Evolutionary conservation across 768 basidiomycete species (phyloP).

Genomic region (Brasilioporus rufonigricans): DNA sequence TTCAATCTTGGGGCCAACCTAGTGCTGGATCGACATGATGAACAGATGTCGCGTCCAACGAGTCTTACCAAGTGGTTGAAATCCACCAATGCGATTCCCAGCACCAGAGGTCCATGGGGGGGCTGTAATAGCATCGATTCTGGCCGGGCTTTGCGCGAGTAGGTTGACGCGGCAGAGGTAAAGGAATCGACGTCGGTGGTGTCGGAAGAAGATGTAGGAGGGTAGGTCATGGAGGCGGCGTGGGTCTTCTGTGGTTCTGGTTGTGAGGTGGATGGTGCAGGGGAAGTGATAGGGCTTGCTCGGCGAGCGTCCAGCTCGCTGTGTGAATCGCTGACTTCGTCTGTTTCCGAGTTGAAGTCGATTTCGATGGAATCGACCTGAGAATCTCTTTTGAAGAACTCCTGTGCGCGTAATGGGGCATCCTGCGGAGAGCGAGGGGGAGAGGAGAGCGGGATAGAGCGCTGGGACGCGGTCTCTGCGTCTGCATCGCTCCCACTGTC

Average conservation of each 20-base stretch:
- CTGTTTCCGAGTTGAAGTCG: constrained; percentile 51
- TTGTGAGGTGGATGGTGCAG: constrained; percentile 41
- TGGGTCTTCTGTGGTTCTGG: constrained; percentile 38
- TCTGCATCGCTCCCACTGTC: constrained; percentile 52
- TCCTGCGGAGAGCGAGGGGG: constrained; percentile 52
- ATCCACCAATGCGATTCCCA: constrained; percentile 91
- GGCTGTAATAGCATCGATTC: constrained; percentile 73
- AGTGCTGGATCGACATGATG: constrained; percentile 15
- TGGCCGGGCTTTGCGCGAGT: constrained; percentile 66
- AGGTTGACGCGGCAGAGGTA: constrained; percentile 56
- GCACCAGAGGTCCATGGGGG: constrained; percentile 55
- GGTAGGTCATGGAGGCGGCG: constrained; percentile 50
- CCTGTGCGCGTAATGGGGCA: constrained; percentile 21
- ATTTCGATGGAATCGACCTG: constrained; percentile 50
- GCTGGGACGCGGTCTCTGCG: constrained; percentile 76
- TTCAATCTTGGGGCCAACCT: constrained; percentile 94
- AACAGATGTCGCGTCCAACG: constrained; percentile 3
- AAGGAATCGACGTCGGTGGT: constrained; percentile 56
- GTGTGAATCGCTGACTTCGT: constrained; percentile 51
- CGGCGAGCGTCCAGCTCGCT: constrained; percentile 30
- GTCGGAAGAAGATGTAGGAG: constrained; percentile 47
- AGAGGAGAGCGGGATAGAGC: constrained; percentile 73
- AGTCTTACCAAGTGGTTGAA: constrained; percentile 84
- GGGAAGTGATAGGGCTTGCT: constrained; percentile 53
- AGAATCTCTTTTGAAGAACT: constrained; percentile 41